Conservation (phyloP, 257 asterid species). For the Leonotis leonurus region DNA sequence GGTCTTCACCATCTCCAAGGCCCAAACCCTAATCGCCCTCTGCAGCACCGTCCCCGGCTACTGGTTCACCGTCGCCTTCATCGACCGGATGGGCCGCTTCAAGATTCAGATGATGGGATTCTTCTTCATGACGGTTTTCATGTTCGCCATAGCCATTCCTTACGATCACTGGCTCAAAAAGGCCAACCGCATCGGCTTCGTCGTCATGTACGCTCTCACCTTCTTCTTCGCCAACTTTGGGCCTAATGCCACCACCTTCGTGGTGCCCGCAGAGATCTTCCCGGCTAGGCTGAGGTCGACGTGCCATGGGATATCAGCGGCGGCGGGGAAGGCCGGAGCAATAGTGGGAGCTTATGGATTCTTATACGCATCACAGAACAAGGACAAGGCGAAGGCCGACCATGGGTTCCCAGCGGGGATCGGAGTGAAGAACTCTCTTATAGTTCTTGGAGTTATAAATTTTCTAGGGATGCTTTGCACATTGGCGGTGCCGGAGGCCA, state of each 20-base stretch:
- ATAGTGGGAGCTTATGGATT: conserved; percentile 45
- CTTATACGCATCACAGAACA: conserved; percentile 29
- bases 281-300: conserved; percentile 40
- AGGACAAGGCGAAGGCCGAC: conserved; percentile 17
- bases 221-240: conserved; percentile 50
- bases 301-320: conserved; percentile 40
- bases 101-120: conserved; percentile 33
- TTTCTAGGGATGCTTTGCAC: conserved; percentile 33
- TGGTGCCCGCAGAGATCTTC: conserved; percentile 42
- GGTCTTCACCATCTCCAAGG: conserved; percentile 28
- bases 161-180: conserved; percentile 29
- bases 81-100: conserved; percentile 30
- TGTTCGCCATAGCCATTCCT: conserved; percentile 38
- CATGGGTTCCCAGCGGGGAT: conserved; percentile 32
- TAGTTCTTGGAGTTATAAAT: conserved; percentile 29
- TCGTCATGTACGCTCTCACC: conserved; percentile 28
- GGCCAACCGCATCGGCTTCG: conserved; percentile 25
- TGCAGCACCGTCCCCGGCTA: conserved; percentile 43
- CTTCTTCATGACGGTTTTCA: conserved; percentile 39
- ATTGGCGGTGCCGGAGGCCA: conserved; percentile 37
- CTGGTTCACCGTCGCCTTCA: conserved; percentile 42
- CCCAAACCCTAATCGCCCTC: conserved; percentile 34
- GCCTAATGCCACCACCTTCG: conserved; percentile 44
- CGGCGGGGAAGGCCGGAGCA: conserved; percentile 42
- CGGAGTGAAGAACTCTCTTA: conserved; percentile 31